Base-by-base conservation (phyloP, 2,329 filamentous ascomycete species). In the Cordyceps fumosorosea region DNA sequence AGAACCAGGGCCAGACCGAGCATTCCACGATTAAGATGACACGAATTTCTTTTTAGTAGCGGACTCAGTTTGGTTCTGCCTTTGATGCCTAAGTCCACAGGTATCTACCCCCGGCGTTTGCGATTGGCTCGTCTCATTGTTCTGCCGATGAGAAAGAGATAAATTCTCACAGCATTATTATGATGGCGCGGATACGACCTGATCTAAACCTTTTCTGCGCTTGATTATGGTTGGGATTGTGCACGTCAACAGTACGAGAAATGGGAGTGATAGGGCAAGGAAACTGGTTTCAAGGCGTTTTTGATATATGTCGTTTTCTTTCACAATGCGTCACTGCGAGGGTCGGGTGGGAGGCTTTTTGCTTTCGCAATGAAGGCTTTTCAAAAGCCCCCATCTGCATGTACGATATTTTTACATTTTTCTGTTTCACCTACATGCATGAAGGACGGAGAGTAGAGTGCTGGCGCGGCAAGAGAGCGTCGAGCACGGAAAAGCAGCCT, bases 41-140 rank as follows among this genome's bases (percentile, higher is more conserved):
- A 62, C 29, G 54, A 62, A 45, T 62, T 62, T 62, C 37, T 53
- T 52, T 44, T 57, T 62, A 53, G 53, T 56, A 47, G 53, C 60
- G n/a, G 53, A 45, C 34, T 44, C 18, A 24, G 47, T 44, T 29
- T 18, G 29, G 37, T 55, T 40, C 29, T 50, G 42, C 45, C 20
- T 32, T 45, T 29, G 16, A 20, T 34, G 29, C 47, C 51, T 40
- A 24, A 20, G 42, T 29, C 20, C 11, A 40, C 12, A 29, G 40
- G 42, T 29, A 29, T 42, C 37, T 11, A 37, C 10, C 22, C 16
- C 32, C n/a, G 20, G 32, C 29, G 51, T 53, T 47, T 16, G n/a
- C 20, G 37, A 37, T 37, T 18, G 40, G 40, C 37, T 53, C 40
- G 24, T 45, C 50, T 60, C 40, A 53, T 44, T 59, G 56, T 26